Evolutionary conservation across 768 basidiomycete genomes (phyloP).

Genomic region (Dioszegia hungarica): DNA sequence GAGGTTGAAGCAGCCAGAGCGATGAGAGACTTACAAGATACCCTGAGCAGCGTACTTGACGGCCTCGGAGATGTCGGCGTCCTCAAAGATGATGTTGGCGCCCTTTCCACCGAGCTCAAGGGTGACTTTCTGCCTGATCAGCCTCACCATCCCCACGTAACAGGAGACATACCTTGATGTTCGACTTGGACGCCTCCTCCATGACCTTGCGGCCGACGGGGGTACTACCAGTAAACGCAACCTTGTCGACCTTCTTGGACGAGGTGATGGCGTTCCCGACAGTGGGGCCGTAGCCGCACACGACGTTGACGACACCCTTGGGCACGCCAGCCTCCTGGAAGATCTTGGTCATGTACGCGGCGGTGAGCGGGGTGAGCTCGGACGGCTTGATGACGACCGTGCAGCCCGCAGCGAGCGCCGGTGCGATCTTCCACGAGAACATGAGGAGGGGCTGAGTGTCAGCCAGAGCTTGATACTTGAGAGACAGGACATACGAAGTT

Average conservation of each 20-base stretch:
- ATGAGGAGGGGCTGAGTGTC: conserved; percentile 32
- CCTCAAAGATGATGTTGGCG: conserved; percentile 48
- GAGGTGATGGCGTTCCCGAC: conserved; percentile 39
- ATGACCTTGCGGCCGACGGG: conserved; percentile 69
- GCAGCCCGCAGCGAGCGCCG: conserved; percentile 74
- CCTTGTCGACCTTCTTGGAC: conserved; percentile 44
- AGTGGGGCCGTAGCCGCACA: conserved; percentile 40
- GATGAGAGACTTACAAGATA: conserved; percentile 55
- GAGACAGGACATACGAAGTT: conserved; percentile 54
- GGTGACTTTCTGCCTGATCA: conserved; percentile 59
- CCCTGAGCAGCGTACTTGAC: conserved; percentile 57
- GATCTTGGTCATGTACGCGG: conserved; percentile 44
- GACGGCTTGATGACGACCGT: conserved; percentile 74
- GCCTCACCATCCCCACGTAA: neutral
- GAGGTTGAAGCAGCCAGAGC: neutral
- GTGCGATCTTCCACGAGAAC: conserved; percentile 69
- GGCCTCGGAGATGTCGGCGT: conserved; percentile 42
- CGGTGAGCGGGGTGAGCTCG: conserved; percentile 54
- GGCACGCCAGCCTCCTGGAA: conserved; percentile 45
- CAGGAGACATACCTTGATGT: conserved; percentile 54
- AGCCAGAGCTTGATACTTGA: neutral
- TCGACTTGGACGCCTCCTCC: conserved; percentile 73
- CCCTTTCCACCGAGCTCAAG: conserved; percentile 79
- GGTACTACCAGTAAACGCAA: conserved; percentile 47
- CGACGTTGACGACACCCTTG: conserved; percentile 42